phyloP scores from a whole-genome alignment of 257 asterid genomes.

The Buddleja alternifolia region DNA sequence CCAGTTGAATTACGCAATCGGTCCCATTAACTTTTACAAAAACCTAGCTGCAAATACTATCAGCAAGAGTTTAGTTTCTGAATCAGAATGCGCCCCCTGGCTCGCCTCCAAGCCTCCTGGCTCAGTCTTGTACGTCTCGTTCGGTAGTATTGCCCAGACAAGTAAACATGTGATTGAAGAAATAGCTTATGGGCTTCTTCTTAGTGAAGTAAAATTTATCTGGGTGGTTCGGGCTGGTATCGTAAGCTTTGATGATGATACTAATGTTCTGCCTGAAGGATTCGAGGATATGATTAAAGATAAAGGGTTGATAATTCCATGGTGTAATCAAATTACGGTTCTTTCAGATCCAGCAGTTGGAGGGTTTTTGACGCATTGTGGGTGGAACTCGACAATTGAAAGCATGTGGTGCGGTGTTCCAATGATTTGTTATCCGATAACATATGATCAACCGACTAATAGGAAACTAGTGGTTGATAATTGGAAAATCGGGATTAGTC shows the following conservation, averaged over 20 bases:
- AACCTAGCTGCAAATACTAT: not conserved
- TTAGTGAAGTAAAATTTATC: conserved; percentile 45
- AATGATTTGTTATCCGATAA: conserved; percentile 43
- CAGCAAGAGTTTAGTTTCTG: conserved; percentile 38
- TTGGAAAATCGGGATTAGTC: conserved; percentile 40
- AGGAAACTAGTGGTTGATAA: conserved; percentile 45
- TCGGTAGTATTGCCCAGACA: conserved; percentile 43
- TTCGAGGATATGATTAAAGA: conserved; percentile 30
- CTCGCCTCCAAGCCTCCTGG: conserved; percentile 38
- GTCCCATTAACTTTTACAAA: conserved; percentile 35
- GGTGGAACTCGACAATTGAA: conserved; percentile 58
- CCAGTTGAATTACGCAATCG: conserved; percentile 46
- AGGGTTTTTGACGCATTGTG: conserved; percentile 55
- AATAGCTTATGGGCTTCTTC: conserved; percentile 49
- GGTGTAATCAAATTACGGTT: conserved; percentile 57
- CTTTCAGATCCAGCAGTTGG: conserved; percentile 43
- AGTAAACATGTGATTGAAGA: conserved; percentile 34
- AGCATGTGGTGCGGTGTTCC: conserved; percentile 58
- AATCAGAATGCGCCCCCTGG: conserved; percentile 46
- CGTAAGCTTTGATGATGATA: conserved; percentile 30
- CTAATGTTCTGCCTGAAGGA: conserved; percentile 40
- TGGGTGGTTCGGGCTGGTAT: conserved; percentile 58
- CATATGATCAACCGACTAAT: conserved; percentile 38
- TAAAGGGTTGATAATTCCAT: conserved; percentile 46
- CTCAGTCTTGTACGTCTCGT: conserved; percentile 52